phyloP scores from a whole-genome alignment of 192 early-diverging fungal genomes.

The Linnemannia exigua region DNA sequence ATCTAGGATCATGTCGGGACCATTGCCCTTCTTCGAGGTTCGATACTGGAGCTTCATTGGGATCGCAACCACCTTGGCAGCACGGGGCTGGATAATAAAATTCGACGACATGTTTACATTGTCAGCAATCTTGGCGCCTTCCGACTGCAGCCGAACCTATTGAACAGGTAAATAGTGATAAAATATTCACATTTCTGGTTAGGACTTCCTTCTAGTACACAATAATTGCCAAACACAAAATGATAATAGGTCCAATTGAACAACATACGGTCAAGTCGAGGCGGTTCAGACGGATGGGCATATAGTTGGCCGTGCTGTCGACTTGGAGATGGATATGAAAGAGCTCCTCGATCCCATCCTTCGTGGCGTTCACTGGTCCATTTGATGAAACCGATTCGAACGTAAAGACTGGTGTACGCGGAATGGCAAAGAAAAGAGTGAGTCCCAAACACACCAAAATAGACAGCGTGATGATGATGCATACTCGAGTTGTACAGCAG shows the following conservation, averaged over 20 bases:
- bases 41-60: slow-evolving; percentile 40
- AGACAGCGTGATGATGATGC: slow-evolving; percentile 14
- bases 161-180: neutral
- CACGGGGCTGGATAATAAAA: slow-evolving; percentile 27
- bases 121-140: slow-evolving; percentile 25
- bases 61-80: slow-evolving; percentile 18
- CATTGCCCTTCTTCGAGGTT: neutral
- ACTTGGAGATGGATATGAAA: slow-evolving; percentile 34
- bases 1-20: neutral
- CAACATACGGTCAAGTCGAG: slow-evolving; percentile 32
- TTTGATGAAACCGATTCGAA: slow-evolving; percentile 29
- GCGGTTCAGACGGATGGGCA: slow-evolving; percentile 25
- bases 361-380: neutral
- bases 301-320: slow-evolving; percentile 41
- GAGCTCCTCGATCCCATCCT: slow-evolving; percentile 29
- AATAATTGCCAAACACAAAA: neutral
- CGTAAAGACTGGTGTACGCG: slow-evolving; percentile 22
- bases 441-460: slow-evolving; percentile 25
- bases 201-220: neutral
- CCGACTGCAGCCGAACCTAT: slow-evolving; percentile 11
- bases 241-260: neutral
- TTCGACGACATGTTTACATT: slow-evolving; percentile 12
- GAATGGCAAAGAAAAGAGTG: slow-evolving; percentile 38
- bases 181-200: neutral
- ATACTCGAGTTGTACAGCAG: slow-evolving; percentile 26